Evolutionary conservation across 768 basidiomycete species (phyloP).

Genomic region (Scleroderma citrinum): DNA sequence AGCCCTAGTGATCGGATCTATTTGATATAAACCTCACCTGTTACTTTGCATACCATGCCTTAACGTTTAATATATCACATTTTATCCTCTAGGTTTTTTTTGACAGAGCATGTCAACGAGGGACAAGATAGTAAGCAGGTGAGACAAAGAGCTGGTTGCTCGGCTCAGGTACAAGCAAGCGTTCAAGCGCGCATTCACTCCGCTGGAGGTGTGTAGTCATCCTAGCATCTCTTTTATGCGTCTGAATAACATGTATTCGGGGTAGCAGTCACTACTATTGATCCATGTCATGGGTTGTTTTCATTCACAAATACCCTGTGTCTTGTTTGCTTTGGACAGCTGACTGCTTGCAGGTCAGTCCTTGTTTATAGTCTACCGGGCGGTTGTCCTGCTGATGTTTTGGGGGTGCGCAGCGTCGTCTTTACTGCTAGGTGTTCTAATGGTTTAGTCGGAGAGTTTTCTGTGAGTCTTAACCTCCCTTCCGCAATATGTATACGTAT

Average conservation of each 20-base stretch:
- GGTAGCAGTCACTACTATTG: conserved; percentile 26
- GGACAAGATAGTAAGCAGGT: background rate
- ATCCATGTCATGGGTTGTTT: conserved; percentile 6
- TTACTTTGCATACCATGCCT: no score
- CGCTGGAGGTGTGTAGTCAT: conserved; percentile 14
- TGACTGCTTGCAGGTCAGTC: conserved; percentile 3
- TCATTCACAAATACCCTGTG: background rate
- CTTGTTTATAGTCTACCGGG: conserved; percentile 7
- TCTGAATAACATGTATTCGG: conserved; percentile 19
- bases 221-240: no score
- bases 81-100: background rate
- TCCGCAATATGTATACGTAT: background rate
- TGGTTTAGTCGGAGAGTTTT: conserved; percentile 48
- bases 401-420: conserved; percentile 4
- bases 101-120: background rate
- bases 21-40: no score
- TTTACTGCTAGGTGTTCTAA: background rate
- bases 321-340: no score
- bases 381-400: conserved; percentile 5
- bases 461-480: conserved; percentile 29
- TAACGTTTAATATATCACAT: no score
- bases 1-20: no score
- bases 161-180: conserved; percentile 26
- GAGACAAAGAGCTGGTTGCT: conserved; percentile 17
- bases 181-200: conserved; percentile 19